These are phyloP conservation scores for Thelonectria rubi DNA, from an alignment of 2,329 filamentous ascomycete genomes.

Conservation along the genomic window DNA sequence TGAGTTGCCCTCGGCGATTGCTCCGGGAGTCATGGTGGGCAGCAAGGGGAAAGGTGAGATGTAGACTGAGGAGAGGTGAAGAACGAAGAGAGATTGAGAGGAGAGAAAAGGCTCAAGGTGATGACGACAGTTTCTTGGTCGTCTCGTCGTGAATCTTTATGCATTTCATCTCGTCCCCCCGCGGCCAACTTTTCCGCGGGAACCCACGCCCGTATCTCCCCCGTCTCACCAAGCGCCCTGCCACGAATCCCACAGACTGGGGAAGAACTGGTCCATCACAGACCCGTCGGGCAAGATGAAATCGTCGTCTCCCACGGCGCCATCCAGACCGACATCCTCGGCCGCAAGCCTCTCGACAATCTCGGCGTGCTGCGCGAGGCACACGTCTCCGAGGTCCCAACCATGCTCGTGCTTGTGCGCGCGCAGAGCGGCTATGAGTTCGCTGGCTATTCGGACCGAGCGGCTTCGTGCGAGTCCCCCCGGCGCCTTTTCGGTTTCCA, in stretches of 20 bases:
- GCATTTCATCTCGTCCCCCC: neutral
- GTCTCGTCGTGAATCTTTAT: neutral
- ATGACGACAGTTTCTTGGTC: neutral
- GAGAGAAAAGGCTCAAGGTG: neutral
- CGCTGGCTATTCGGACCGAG: slow-evolving; percentile 54
- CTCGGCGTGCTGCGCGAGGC: slow-evolving; percentile 57
- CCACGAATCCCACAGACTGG: slow-evolving; percentile 49
- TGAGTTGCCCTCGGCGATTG: slow-evolving; percentile 19
- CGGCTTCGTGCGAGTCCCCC: slow-evolving; percentile 48
- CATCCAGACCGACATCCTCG: slow-evolving; percentile 32
- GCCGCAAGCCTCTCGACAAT: slow-evolving; percentile 55
- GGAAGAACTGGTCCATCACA: slow-evolving; percentile 48
- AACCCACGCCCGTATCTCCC: slow-evolving; percentile 8
- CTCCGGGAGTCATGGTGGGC: slow-evolving; percentile 38
- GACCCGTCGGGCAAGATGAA: slow-evolving; percentile 47
- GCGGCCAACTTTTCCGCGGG: slow-evolving; percentile 23
- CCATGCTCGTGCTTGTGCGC: slow-evolving; percentile 49
- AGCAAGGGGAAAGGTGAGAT: no score
- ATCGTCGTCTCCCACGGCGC: slow-evolving; percentile 36
- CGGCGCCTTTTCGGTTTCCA: slow-evolving; percentile 53
- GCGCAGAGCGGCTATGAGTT: slow-evolving; percentile 52
- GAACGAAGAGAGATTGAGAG: no score
- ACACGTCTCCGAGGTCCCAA: slow-evolving; percentile 63
- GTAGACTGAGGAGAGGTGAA: no score
- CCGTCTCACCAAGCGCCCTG: slow-evolving; percentile 45